Conservation (phyloP, 345 rosid genomes). For the Murraya paniculata region DNA sequence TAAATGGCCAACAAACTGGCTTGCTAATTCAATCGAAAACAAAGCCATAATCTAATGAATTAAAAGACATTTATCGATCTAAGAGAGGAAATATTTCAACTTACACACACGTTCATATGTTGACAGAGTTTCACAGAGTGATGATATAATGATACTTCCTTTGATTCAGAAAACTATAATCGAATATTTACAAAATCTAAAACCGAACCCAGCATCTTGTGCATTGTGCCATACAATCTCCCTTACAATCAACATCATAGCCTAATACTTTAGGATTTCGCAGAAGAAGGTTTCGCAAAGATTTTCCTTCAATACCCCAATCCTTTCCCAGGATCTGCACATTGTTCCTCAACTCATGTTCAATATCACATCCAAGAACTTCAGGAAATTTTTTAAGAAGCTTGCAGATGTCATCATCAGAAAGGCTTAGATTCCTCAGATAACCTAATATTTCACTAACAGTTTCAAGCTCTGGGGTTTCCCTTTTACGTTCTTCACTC, state of each 20-base stretch:
- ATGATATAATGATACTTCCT: background rate
- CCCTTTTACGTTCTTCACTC: slow-evolving; percentile 74
- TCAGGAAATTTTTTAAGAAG: slow-evolving; percentile 88
- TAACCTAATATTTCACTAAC: slow-evolving; percentile 54
- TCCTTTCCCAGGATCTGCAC: slow-evolving; percentile 64
- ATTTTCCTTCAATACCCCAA: slow-evolving; percentile 82
- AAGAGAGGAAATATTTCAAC: background rate
- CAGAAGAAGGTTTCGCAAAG: slow-evolving; percentile 60
- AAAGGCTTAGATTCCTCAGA: slow-evolving; percentile 57
- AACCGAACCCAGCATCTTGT: slow-evolving; percentile 96
- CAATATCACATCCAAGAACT: slow-evolving; percentile 77
- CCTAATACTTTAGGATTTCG: slow-evolving; percentile 93
- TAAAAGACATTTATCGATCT: background rate
- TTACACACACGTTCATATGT: background rate
- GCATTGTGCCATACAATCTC: slow-evolving; percentile 87
- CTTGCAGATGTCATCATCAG: slow-evolving; percentile 62
- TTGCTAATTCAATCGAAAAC: too few relatives aligned
- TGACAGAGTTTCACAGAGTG: background rate
- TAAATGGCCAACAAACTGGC: too few relatives aligned
- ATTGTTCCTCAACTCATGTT: slow-evolving; percentile 65
- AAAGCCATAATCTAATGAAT: too few relatives aligned
- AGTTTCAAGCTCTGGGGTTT: slow-evolving; percentile 57
- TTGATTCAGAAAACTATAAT: background rate
- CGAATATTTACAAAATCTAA: slow-evolving; percentile 24
- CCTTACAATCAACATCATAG: slow-evolving; percentile 87